Evolutionary conservation across 1,139 yeast species (phyloP).

Genomic region (Ogataea hybrid): DNA sequence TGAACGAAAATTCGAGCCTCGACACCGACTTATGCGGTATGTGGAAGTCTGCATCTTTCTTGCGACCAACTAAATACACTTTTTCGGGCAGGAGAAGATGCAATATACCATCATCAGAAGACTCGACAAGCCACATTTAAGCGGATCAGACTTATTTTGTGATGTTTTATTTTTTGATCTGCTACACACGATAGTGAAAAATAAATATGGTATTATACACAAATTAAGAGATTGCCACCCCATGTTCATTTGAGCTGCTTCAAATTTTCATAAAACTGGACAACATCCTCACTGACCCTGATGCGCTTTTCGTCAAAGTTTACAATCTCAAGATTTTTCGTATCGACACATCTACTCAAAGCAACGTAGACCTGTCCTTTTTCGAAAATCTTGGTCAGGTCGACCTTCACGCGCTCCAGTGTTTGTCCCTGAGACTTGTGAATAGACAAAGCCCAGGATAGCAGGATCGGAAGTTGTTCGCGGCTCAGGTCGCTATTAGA

Average conservation of each 20-base stretch:
- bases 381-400: conserved; percentile 68
- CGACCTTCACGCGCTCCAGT: conserved; percentile 71
- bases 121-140: conserved; percentile 14
- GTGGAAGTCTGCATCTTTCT: conserved; percentile 13
- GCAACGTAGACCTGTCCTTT: conserved; percentile 92
- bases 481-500: conserved; percentile 35
- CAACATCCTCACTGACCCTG: conserved; percentile 63
- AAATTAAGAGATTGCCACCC: too few relatives aligned
- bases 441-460: conserved; percentile 88
- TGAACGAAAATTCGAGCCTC: conserved; percentile 12
- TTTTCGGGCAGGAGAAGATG: conserved; percentile 11
- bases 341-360: conserved; percentile 79
- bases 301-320: conserved; percentile 68
- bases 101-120: conserved; percentile 4
- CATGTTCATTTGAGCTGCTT: conserved; percentile 20
- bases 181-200: too few relatives aligned
- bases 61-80: conserved; percentile 15
- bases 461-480: conserved; percentile 66
- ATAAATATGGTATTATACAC: too few relatives aligned
- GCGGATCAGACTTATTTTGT: background rate
- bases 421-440: conserved; percentile 96
- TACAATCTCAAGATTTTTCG: conserved; percentile 67
- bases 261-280: conserved; percentile 55
- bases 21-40: conserved; percentile 15
- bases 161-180: too few relatives aligned